These are phyloP conservation scores for Nakataea oryzae DNA, from an alignment of 2,329 filamentous ascomycete species.

Conservation along the genomic window DNA sequence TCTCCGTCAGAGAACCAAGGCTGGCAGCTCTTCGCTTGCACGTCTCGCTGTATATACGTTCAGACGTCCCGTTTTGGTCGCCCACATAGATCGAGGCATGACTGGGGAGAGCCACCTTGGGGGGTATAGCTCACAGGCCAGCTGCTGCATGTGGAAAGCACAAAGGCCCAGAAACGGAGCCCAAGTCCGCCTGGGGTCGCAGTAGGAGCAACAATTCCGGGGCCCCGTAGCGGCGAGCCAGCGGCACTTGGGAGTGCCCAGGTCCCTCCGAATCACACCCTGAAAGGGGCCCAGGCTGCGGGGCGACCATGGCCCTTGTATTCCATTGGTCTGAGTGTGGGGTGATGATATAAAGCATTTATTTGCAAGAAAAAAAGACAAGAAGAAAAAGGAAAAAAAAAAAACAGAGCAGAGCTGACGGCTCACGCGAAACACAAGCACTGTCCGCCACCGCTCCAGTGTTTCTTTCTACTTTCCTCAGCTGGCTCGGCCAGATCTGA, in stretches of 20 bases:
- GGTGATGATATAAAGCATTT: neutral
- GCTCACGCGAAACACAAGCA: neutral
- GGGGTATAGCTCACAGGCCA: no score
- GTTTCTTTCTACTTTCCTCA: neutral
- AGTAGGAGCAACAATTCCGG: neutral
- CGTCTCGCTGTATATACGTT: neutral
- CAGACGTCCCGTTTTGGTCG: neutral
- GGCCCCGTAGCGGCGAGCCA: neutral
- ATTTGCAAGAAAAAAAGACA: no score
- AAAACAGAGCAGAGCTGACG: neutral
- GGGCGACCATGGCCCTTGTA: neutral
- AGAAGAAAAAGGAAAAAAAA: no score
- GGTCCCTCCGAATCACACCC: constrained; percentile 4
- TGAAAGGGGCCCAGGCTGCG: neutral
- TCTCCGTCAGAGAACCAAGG: constrained; percentile 12
- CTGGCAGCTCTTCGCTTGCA: constrained; percentile 11
- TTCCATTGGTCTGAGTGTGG: neutral
- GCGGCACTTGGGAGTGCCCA: constrained; percentile 1
- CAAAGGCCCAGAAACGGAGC: neutral
- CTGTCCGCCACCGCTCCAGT: neutral
- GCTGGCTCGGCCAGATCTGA: neutral
- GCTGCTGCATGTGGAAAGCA: neutral
- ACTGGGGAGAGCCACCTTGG: neutral
- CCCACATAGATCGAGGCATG: neutral
- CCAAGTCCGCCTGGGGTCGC: constrained; percentile 1